A percentile compares a stretch with the other conserved stretches of the same genome.
Conservation (phyloP, 2,329 filamentous ascomycete species). For the Lachnellula cervina region DNA sequence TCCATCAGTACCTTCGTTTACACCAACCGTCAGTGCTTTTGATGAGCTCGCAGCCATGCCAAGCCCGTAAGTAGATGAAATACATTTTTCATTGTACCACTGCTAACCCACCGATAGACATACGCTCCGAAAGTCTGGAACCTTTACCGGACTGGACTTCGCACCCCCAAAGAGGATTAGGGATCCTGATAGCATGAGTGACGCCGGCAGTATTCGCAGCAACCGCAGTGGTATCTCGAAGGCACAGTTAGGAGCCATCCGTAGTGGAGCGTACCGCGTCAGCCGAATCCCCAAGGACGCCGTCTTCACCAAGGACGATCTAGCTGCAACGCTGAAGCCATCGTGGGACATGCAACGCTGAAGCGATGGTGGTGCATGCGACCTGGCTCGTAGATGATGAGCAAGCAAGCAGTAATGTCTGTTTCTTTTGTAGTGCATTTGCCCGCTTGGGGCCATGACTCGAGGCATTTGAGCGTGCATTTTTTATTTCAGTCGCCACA, state of each 20-base stretch:
- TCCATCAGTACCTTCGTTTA: constrained; percentile 65
- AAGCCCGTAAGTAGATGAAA: constrained; percentile 70
- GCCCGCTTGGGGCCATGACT: constrained; percentile 14
- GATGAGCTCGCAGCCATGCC: constrained; percentile 83
- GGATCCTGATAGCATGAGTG: constrained; percentile 54
- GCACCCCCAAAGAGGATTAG: constrained; percentile 72
- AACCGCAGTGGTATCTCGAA: constrained; percentile 60
- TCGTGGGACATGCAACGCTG: constrained; percentile 35
- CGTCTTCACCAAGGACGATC: constrained; percentile 60
- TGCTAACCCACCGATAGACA: constrained; percentile 47
- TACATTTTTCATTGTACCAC: neutral
- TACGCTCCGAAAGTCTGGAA: constrained; percentile 68
- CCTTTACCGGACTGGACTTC: constrained; percentile 77
- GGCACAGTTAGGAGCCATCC: constrained; percentile 54
- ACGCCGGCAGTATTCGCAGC: constrained; percentile 62
- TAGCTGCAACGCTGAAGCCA: constrained; percentile 41
- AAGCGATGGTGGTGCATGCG: constrained; percentile 37
- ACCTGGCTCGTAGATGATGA: constrained; percentile 18
- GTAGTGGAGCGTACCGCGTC: constrained; percentile 64
- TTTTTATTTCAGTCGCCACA: constrained; percentile 14
- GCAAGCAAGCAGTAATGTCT: constrained; percentile 15
- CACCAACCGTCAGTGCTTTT: constrained; percentile 76
- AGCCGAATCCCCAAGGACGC: constrained; percentile 61
- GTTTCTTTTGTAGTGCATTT: constrained; percentile 15
- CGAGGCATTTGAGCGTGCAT: constrained; percentile 30